Evolutionary conservation across 176 grass and related monocot genomes (phyloP).

Genomic region (Musa troglodytarum): DNA sequence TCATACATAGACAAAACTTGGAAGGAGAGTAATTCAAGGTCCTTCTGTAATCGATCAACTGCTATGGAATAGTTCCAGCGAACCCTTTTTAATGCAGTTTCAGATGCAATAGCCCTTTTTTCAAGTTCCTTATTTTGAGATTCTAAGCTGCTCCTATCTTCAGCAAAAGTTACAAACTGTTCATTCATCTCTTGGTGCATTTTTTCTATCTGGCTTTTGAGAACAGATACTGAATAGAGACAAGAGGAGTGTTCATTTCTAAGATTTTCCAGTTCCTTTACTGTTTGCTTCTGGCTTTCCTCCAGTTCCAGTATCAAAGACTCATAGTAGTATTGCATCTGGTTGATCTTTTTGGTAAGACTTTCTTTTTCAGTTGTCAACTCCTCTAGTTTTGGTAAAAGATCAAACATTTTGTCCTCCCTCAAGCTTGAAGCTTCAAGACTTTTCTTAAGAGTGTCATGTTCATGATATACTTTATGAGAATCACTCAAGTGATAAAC

Average conservation of each 20-base stretch:
- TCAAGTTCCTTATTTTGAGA: conserved; percentile 78
- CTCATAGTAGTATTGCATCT: conserved; percentile 86
- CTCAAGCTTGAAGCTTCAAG: conserved; percentile 32
- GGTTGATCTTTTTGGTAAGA: conserved; percentile 69
- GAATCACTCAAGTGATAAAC: conserved; percentile 26
- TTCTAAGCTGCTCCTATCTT: conserved; percentile 65
- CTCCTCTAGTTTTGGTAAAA: conserved; percentile 83
- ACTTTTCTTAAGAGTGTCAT: conserved; percentile 39
- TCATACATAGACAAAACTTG: conserved; percentile 99
- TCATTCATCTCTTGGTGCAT: conserved; percentile 80
- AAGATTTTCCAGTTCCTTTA: conserved; percentile 78
- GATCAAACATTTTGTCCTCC: conserved; percentile 88
- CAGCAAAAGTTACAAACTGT: conserved; percentile 62
- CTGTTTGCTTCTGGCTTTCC: conserved; percentile 67
- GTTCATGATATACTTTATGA: conserved; percentile 27
- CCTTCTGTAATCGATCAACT: conserved; percentile 85
- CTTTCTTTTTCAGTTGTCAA: conserved; percentile 91
- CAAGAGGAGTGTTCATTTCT: conserved; percentile 82
- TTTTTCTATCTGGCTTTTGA: conserved; percentile 86
- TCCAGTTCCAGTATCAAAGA: conserved; percentile 78
- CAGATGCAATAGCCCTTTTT: conserved; percentile 70
- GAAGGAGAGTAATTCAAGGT: conserved; percentile 85
- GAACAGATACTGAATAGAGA: conserved; percentile 80
- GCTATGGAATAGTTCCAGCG: conserved; percentile 75
- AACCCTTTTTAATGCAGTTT: conserved; percentile 78